Evolutionary conservation across 2,329 filamentous ascomycete species (phyloP), one percentile per base, ranked within the genome.

Genomic region (Coleophoma eucalyptorum): DNA sequence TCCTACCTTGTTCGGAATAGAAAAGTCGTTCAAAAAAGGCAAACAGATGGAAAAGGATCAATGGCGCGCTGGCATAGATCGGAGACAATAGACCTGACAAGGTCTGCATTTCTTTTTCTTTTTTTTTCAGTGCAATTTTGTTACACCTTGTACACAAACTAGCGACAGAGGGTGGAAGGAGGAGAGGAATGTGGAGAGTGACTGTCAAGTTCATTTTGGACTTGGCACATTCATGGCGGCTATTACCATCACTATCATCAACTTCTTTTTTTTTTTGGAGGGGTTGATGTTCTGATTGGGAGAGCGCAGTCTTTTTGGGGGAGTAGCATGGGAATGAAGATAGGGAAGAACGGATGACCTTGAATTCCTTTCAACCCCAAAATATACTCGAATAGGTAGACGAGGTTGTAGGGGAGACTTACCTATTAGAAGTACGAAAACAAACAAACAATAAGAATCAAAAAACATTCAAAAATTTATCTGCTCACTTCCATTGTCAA

Each of bases 241-340:
- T 64, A 50, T 58, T 64, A 64, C 62, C 35, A 21, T 44, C 38
- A 18, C 6, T n/a, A 35, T 55, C 43, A 45, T 54, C 49, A 32
- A 43, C 52, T 6, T 35, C 10, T 5, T 12, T 16, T 12, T 16
- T 35, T 10, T 40, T 15, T 19, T 34, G 35, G 32, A 35, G 18
- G n/a, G 19, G 41, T n/a, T 38, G 32, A 43, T 40, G 43, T 31
- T 53, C 54, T 41, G 31, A 50, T 49, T 55, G 62, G 62, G 62
- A 64, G 57, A 62, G 62, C 62, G 62, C 62, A 64, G 62, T 64
- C 62, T 63, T 56, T 52, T 37, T 33, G 21, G 43, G 21, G 45
- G 44, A 35, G 32, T 8, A 26, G 26, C 26, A 26, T 26, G 38
- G 33, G 46, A 43, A 37, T 10, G 21, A 20, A 16, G 45, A 38